Evolutionary conservation across 805 yeast genomes (phyloP).

Genomic region (Yamadazyma sp.): DNA sequence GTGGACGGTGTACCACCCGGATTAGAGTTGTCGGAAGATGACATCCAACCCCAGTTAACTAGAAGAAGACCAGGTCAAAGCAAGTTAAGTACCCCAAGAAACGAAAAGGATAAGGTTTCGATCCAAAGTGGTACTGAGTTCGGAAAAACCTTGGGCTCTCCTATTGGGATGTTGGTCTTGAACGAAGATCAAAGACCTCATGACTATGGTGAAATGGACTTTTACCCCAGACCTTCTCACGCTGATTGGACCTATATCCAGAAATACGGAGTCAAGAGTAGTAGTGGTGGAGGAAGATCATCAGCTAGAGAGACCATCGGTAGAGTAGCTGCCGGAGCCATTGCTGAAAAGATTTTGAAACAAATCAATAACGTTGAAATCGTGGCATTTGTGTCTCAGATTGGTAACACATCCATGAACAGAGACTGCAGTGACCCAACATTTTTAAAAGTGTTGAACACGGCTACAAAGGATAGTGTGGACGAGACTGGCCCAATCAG

Average conservation of each 20-base stretch:
- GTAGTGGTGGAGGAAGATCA: slow-evolving; percentile 97
- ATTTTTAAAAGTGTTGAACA: slow-evolving; percentile 66
- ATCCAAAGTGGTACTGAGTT: slow-evolving; percentile 94
- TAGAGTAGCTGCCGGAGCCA: slow-evolving; percentile 97
- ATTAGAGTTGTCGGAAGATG: slow-evolving; percentile 76
- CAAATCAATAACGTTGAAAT: slow-evolving; percentile 84
- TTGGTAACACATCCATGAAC: slow-evolving; percentile 77
- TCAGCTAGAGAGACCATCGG: slow-evolving; percentile 98
- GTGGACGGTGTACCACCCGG: slow-evolving; percentile 99
- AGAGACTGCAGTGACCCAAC: slow-evolving; percentile 64
- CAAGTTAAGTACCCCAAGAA: slow-evolving; percentile 88
- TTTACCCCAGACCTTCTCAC: slow-evolving; percentile 96
- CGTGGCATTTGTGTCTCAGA: slow-evolving; percentile 94
- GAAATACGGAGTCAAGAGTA: slow-evolving; percentile 90
- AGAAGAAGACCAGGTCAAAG: slow-evolving; percentile 98
- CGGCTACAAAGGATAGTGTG: slow-evolving; percentile 83
- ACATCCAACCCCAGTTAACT: slow-evolving; percentile 92
- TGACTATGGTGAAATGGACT: slow-evolving; percentile 92
- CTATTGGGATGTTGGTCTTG: slow-evolving; percentile 88
- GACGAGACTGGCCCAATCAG: slow-evolving; percentile 89
- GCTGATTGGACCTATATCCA: slow-evolving; percentile 92
- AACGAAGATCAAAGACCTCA: slow-evolving; percentile 97
- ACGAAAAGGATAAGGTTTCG: slow-evolving; percentile 89
- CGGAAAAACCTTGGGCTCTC: slow-evolving; percentile 91
- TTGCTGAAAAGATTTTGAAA: slow-evolving; percentile 87